Conservation (phyloP, 2,329 filamentous ascomycete genomes). For the Botryotinia globosa region DNA sequence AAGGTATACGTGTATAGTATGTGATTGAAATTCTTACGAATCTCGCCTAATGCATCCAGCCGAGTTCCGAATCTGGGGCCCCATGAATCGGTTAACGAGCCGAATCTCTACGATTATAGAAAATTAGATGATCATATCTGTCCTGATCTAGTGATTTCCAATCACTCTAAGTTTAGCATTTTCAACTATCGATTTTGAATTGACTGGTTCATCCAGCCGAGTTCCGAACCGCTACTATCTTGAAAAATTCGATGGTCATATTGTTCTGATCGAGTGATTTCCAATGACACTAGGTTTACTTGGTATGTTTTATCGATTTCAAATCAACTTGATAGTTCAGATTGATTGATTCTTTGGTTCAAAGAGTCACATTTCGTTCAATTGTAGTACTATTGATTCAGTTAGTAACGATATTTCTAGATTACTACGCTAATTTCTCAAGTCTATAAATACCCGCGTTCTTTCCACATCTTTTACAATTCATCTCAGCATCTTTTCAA, state of each 20-base stretch:
- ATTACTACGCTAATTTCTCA: neutral
- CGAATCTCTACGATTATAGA: neutral
- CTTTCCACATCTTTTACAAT: neutral
- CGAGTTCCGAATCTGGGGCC: neutral
- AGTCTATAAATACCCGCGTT: neutral
- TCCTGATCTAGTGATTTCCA: neutral
- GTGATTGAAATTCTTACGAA: neutral
- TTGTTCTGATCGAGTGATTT: too few species aligned
- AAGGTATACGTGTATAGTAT: neutral
- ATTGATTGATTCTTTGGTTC: too few species aligned
- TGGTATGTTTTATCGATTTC: too few species aligned
- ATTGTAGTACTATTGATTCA: too few species aligned
- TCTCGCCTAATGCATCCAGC: neutral
- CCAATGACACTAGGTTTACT: too few species aligned
- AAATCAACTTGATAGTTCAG: too few species aligned
- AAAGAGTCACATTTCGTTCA: too few species aligned
- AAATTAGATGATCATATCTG: neutral
- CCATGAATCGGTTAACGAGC: neutral
- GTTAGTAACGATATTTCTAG: neutral
- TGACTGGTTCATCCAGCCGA: too few species aligned
- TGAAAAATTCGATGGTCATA: too few species aligned
- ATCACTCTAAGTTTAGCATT: accelerated
- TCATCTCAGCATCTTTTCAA: neutral
- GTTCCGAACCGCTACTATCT: too few species aligned
- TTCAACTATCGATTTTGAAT: neutral